Evolutionary conservation across 208 protist species (phyloP), one percentile per base, ranked within the genome.

Genomic region (Trypanosoma mega): DNA sequence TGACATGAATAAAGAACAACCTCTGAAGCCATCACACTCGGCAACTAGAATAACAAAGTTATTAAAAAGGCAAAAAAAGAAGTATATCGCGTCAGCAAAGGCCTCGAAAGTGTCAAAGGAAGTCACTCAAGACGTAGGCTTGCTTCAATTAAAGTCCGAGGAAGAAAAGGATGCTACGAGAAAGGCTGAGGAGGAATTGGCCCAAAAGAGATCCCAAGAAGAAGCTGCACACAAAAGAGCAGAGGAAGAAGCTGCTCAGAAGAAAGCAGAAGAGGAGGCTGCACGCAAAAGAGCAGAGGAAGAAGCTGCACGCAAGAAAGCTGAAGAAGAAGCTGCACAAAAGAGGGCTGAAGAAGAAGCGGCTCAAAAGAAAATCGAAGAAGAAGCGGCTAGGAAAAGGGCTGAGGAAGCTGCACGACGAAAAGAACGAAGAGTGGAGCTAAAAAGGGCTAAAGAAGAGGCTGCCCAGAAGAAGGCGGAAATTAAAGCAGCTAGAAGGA

Each of bases 401-500:
- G 45, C 33, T 30, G 56, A 50, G 24, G 37, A 50, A 34, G 58
- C 33, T n/a, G 58, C 58, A 16, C 34, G 34, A 39, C 34, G 34
- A 12, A 39, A 39, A 39, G 34, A 39, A 39, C 34, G 6, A 16
- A 6, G 34, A 6, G 11, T 68, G 43, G 64, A 41, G 33, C 54
- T 33, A 6, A 62, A 56, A 30, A 33, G 49, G 39, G 56, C 49
- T 16, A 50, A 63, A 37, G 54, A 62, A 44, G 65, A 62, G 36
- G 65, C 65, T 5, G 65, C 49, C 16, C 47, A 49, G 14, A 63
- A 33, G 21, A 46, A 61, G 18, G 48, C 39, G 23, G 58, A 53
- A 29, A 39, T 41, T 36, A 47, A 53, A 23, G 58, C 58, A 12
- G 34, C 26, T 33, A 43, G 7, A 55, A 55, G 34, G n/a, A 37